These are phyloP conservation scores for Cytidiella melzeri DNA, from an alignment of 768 basidiomycete species.

Conservation along the genomic window DNA sequence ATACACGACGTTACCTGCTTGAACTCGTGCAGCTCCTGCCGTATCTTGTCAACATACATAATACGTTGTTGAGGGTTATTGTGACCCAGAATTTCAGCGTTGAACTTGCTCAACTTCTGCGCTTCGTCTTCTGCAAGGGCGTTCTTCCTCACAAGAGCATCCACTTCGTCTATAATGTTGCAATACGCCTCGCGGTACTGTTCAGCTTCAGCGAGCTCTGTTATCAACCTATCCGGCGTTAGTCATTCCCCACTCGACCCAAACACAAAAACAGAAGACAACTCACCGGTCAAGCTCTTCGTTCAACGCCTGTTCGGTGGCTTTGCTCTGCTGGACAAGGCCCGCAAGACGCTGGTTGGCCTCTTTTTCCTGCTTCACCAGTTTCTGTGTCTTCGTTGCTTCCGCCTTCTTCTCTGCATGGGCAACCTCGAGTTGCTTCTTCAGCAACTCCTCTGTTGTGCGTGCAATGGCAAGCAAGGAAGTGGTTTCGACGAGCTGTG, in stretches of 20 bases:
- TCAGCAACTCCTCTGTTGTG: conserved; percentile 20
- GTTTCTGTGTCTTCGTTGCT: conserved; percentile 23
- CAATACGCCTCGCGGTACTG: conserved; percentile 70
- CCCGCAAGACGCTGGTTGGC: conserved; percentile 40
- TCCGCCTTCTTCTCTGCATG: conserved; percentile 28
- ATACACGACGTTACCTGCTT: conserved; percentile 83
- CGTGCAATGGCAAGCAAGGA: conserved; percentile 16
- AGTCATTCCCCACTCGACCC: not conserved
- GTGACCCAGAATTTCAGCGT: conserved; percentile 82
- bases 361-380: conserved; percentile 28
- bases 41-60: conserved; percentile 78
- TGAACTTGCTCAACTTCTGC: conserved; percentile 67
- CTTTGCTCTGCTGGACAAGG: conserved; percentile 48
- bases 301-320: conserved; percentile 62
- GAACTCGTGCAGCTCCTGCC: conserved; percentile 70
- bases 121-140: conserved; percentile 79
- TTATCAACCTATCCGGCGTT: conserved; percentile 29
- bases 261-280: not conserved
- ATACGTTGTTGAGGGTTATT: conserved; percentile 82
- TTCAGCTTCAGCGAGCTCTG: conserved; percentile 54
- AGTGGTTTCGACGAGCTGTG: conserved; percentile 18
- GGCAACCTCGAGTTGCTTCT: conserved; percentile 21
- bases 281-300: conserved; percentile 66
- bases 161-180: conserved; percentile 56
- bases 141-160: conserved; percentile 59